Evolutionary conservation across 306 rosid genomes (phyloP).

Genomic region (Cicer judaicum): DNA sequence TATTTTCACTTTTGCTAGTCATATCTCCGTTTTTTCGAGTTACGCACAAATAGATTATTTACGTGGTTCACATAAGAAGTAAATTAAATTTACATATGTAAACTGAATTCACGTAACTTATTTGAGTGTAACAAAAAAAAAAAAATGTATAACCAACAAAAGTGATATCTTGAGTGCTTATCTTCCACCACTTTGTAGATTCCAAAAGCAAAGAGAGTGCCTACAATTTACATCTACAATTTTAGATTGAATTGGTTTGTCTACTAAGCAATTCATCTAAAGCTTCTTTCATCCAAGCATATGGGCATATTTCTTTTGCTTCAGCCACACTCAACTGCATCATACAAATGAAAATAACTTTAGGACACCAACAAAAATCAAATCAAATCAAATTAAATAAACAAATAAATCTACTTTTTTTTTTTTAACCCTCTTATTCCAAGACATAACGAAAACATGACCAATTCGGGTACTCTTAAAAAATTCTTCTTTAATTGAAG

Average conservation of each 20-base stretch:
- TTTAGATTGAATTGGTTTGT: conserved; percentile 40
- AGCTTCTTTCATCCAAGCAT: conserved; percentile 91
- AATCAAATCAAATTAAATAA: not conserved
- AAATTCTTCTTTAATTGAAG: no score
- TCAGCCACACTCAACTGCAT: conserved; percentile 74
- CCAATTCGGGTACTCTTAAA: no score
- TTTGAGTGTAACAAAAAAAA: no score
- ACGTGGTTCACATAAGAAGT: no score
- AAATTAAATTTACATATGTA: no score
- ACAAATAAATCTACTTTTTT: not conserved
- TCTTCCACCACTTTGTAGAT: conserved; percentile 34
- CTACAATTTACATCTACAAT: conserved; percentile 36
- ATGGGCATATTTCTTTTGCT: conserved; percentile 84
- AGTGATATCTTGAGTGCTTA: conserved; percentile 26
- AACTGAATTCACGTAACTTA: no score
- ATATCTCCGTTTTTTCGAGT: no score
- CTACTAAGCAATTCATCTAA: conserved; percentile 62
- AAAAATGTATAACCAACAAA: no score
- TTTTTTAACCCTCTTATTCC: no score
- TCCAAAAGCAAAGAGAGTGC: conserved; percentile 36
- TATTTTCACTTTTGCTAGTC: no score
- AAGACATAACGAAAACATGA: no score
- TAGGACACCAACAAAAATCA: conserved; percentile 40
- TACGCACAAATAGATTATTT: no score
- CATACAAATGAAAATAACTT: conserved; percentile 40